phyloP scores from a whole-genome alignment of 257 asterid species.

The Solanum tarijense region DNA sequence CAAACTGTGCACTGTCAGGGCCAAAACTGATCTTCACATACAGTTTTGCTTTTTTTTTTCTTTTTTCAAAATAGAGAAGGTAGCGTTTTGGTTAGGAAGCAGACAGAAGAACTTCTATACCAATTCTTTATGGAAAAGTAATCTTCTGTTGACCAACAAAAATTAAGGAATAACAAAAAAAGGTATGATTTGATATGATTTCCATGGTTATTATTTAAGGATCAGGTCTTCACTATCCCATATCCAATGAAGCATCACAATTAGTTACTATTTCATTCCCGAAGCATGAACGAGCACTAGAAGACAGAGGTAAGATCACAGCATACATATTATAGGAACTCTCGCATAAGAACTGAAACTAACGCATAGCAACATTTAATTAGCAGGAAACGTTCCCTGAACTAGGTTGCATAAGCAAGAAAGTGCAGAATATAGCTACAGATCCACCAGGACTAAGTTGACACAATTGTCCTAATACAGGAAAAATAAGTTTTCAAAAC shows the following conservation, averaged over 20 bases:
- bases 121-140: neutral
- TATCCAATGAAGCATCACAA: neutral
- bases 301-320: neutral
- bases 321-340: neutral
- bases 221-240: neutral
- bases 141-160: neutral
- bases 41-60: neutral
- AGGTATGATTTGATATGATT: neutral
- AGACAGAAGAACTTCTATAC: neutral
- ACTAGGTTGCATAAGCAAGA: neutral
- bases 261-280: neutral
- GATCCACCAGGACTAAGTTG: conserved; percentile 16
- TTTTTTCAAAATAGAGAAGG: neutral
- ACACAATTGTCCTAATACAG: conserved; percentile 15
- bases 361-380: neutral
- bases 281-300: neutral
- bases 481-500: conserved; percentile 14
- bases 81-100: neutral
- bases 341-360: neutral
- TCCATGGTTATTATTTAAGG: neutral
- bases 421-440: conserved; percentile 14
- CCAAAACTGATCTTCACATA: neutral
- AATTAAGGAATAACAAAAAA: neutral
- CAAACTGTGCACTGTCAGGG: neutral
- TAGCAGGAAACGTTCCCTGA: neutral